phyloP scores from a whole-genome alignment of 225 moss, liverwort and hornwort genomes.

The Polytrichum commune region DNA sequence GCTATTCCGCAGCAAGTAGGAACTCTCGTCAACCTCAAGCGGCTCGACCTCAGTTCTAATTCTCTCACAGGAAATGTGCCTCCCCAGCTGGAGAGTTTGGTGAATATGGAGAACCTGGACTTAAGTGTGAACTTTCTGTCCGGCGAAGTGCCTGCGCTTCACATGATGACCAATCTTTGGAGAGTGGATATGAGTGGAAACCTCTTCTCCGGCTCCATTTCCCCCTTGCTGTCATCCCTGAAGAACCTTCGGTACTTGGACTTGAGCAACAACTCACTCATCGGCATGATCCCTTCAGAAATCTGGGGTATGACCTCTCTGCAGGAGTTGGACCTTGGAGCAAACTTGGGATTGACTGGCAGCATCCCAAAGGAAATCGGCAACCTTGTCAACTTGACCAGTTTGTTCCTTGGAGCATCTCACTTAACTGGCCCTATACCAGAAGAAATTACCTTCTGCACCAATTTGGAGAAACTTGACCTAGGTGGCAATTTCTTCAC shows the following conservation, averaged over 20 bases:
- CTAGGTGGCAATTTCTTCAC: constrained; percentile 59
- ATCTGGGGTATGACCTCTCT: constrained; percentile 56
- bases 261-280: constrained; percentile 56
- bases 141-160: constrained; percentile 30
- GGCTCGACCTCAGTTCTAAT: constrained; percentile 54
- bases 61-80: constrained; percentile 39
- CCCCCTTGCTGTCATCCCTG: constrained; percentile 53
- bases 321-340: constrained; percentile 46
- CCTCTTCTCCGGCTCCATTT: constrained; percentile 36
- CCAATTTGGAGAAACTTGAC: constrained; percentile 51
- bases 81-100: constrained; percentile 32
- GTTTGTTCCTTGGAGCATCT: constrained; percentile 42
- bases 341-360: constrained; percentile 36
- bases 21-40: constrained; percentile 31
- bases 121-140: constrained; percentile 38
- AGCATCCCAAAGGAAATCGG: constrained; percentile 60
- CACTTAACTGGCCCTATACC: constrained; percentile 49
- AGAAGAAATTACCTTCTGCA: constrained; percentile 46
- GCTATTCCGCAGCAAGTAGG: constrained; percentile 52
- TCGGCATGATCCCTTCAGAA: constrained; percentile 52
- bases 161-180: constrained; percentile 33
- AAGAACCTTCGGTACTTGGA: constrained; percentile 50
- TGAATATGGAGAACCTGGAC: constrained; percentile 36
- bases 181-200: constrained; percentile 39
- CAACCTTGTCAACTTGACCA: constrained; percentile 56